Conservation (phyloP, 345 rosid genomes). For the Adansonia digitata region DNA sequence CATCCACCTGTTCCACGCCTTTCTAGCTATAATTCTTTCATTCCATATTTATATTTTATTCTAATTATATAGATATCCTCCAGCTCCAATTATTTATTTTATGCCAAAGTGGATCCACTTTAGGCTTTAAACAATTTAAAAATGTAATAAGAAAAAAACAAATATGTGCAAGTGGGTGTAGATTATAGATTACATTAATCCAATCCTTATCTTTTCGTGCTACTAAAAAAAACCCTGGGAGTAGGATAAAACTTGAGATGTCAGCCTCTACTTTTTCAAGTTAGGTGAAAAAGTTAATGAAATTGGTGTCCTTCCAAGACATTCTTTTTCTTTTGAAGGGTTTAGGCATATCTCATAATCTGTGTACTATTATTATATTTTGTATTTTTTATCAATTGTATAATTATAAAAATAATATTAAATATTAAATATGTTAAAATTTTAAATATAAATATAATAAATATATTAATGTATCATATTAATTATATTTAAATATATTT, state of each 20-base stretch:
- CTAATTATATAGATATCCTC: not conserved
- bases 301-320: conserved; percentile 17
- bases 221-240: not conserved
- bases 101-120: not conserved
- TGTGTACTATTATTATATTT: no score
- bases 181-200: not conserved
- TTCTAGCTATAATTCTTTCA: not conserved
- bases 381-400: no score
- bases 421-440: no score
- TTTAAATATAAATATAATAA: no score
- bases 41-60: conserved; percentile 4
- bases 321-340: conserved; percentile 21
- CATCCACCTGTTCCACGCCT: conserved; percentile 29
- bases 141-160: not conserved
- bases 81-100: not conserved
- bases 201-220: not conserved
- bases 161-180: not conserved
- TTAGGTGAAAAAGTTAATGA: conserved; percentile 9
- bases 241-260: conserved; percentile 4
- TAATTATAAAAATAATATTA: fast-evolving
- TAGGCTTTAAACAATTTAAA: not conserved
- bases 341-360: conserved; percentile 4
- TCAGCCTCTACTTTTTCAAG: conserved; percentile 18
- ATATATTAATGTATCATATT: no score
- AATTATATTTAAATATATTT: no score